Base-by-base conservation (phyloP, 768 basidiomycete species). In the Kwoniella heveanensis region DNA sequence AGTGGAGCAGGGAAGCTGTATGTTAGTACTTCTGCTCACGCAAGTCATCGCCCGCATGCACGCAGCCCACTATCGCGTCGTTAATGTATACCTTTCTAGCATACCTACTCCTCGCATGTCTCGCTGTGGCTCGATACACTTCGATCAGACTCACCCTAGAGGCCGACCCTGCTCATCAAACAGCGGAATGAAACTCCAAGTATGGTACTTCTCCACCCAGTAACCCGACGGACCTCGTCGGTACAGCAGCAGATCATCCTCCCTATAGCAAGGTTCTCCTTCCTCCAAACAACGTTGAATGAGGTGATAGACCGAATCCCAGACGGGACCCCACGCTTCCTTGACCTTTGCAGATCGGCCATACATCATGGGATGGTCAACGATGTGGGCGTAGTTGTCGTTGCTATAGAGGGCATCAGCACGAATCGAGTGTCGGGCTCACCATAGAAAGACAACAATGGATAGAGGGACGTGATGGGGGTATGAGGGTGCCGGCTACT, bases 101-200 rank as follows among this genome's bases (percentile, higher is more conserved):
- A n/a, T n/a, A n/a, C n/a, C n/a, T n/a, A n/a, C n/a, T n/a, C n/a
- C n/a, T n/a, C n/a, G n/a, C n/a, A n/a, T n/a, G n/a, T n/a, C n/a
- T n/a, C 6, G 9, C 36, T 29, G 44, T n/a, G 25, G n/a, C 5
- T n/a, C n/a, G 55, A 22, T 51, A 1, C 8, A 36, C n/a, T n/a
- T 36, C 50, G 21, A 48, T 17, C 25, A 26, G 17, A 54, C 60
- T 54, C 60, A 57, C 54, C 62, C 62, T 25, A 64, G 30, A 7
- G 63, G 63, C 29, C 52, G 53, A 2, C 57, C 37, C 7, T 64
- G 44, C 8, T 51, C 39, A 36, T 64, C 57, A 26, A 58, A 59
- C 15, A 64, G 30, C 8, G 68, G 68, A 2, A 69, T 56, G 26
- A 69, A 69, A 25, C 68, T 69, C 68, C 68, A 69, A 22, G 68